Evolutionary conservation across 225 moss, liverwort and hornwort genomes (phyloP).

Genomic region (Physcomitrium patens): DNA sequence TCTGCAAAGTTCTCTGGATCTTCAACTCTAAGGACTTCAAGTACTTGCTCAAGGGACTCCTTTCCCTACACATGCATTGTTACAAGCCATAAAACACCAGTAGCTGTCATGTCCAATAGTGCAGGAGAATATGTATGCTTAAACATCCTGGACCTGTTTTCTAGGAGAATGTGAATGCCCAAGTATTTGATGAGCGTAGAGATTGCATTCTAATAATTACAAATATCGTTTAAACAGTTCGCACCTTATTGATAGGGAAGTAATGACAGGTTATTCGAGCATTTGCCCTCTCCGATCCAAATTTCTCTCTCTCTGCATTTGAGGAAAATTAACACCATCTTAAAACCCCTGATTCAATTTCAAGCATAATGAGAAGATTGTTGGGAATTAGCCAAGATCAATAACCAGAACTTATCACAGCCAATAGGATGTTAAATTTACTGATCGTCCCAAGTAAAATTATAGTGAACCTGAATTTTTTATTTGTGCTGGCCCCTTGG

Average conservation of each 20-base stretch:
- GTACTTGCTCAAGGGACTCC: conserved; percentile 23
- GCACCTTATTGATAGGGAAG: conserved; percentile 48
- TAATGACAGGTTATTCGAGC: conserved; percentile 57
- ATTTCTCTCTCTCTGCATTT: neutral
- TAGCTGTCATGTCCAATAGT: neutral
- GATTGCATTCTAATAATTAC: no score
- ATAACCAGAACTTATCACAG: no score
- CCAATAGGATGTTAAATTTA: no score
- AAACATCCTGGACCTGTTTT: no score
- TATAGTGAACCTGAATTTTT: no score
- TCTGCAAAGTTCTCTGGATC: conserved; percentile 8
- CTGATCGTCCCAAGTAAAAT: no score
- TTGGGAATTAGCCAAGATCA: no score
- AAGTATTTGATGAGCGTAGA: no score
- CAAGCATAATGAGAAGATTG: no score
- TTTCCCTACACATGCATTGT: conserved; percentile 10
- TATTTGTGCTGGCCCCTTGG: conserved; percentile 7
- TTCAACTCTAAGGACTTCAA: conserved; percentile 19
- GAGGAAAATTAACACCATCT: neutral
- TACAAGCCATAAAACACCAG: neutral
- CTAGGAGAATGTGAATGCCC: no score
- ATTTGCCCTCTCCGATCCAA: conserved; percentile 41
- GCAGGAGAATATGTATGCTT: neutral
- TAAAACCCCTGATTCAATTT: no score
- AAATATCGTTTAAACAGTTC: no score